Evolutionary conservation across 108 stramenopile species (phyloP).

Genomic region (Pseudonitzschia delicatissima): DNA sequence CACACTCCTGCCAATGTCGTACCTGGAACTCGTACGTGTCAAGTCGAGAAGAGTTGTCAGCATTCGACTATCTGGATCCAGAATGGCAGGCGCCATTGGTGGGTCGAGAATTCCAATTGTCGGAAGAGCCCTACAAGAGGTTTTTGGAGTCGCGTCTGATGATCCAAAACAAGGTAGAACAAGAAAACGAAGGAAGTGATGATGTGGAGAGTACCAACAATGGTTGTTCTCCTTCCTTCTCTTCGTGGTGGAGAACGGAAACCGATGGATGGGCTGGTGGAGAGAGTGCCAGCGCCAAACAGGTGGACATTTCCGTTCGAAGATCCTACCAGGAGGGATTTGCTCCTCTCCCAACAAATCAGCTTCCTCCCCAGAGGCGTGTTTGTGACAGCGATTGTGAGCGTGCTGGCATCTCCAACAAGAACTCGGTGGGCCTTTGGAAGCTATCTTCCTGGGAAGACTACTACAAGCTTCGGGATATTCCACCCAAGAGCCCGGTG

Average conservation of each 20-base stretch:
- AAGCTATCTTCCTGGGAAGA: constrained; percentile 65
- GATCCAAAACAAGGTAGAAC: constrained; percentile 15
- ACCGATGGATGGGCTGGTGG: constrained; percentile 78
- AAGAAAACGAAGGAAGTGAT: not conserved
- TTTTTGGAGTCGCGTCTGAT: constrained; percentile 42
- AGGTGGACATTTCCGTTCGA: constrained; percentile 51
- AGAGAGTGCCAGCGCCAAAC: constrained; percentile 46
- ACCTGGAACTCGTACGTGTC: constrained; percentile 72
- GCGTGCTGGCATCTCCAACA: constrained; percentile 15
- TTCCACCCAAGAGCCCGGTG: constrained; percentile 64
- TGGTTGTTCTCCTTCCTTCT: not conserved
- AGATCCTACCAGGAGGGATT: constrained; percentile 67
- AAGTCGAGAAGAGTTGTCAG: constrained; percentile 51
- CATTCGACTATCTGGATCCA: constrained; percentile 40
- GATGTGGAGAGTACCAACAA: not conserved
- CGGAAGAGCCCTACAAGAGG: constrained; percentile 51
- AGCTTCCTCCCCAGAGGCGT: constrained; percentile 52
- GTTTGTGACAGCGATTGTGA: constrained; percentile 36
- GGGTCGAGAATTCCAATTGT: constrained; percentile 44
- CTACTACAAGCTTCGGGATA: constrained; percentile 63
- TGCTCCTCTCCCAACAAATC: constrained; percentile 31
- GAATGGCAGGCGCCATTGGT: constrained; percentile 55
- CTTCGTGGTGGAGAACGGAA: constrained; percentile 77
- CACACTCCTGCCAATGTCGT: constrained; percentile 72
- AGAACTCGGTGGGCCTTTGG: constrained; percentile 47